Evolutionary conservation across 352 stramenopile genomes (phyloP).

Genomic region (Globisporangium alternatum): DNA sequence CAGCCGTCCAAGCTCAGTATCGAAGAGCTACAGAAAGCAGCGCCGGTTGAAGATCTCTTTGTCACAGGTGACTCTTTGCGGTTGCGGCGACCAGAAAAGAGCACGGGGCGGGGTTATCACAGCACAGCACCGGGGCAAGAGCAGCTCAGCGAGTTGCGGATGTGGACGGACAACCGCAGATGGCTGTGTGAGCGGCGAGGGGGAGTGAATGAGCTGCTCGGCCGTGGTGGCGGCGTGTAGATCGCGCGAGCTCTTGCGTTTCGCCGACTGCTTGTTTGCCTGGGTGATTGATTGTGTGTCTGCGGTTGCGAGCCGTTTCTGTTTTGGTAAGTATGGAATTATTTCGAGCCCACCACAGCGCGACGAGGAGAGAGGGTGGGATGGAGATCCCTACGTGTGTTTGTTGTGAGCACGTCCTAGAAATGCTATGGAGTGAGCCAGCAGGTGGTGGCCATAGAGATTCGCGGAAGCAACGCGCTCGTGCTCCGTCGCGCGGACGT

Average conservation of each 20-base stretch:
- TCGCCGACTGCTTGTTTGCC: neutral
- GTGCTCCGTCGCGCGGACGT: too few relatives aligned
- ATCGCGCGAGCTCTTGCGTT: neutral
- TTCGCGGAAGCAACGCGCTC: too few relatives aligned
- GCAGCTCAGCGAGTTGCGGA: neutral
- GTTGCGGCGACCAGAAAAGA: neutral
- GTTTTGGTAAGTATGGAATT: conserved; percentile 5
- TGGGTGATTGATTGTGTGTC: neutral
- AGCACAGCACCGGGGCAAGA: neutral
- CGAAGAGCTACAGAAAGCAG: neutral
- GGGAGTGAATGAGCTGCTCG: neutral
- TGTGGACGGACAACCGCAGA: neutral
- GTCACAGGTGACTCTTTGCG: conserved; percentile 6
- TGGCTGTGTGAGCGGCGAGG: neutral
- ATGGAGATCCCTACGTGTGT: too few relatives aligned
- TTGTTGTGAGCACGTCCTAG: too few relatives aligned
- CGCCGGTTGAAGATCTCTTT: conserved; percentile 12
- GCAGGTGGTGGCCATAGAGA: too few relatives aligned
- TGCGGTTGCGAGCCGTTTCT: conserved; percentile 1
- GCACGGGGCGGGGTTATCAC: neutral
- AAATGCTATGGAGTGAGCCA: too few relatives aligned
- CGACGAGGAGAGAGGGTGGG: too few relatives aligned
- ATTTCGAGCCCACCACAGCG: neutral
- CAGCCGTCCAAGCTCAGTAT: neutral
- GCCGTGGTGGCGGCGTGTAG: neutral